phyloP scores from a whole-genome alignment of 2,329 filamentous ascomycete genomes.

The Exophiala oligosperma region DNA sequence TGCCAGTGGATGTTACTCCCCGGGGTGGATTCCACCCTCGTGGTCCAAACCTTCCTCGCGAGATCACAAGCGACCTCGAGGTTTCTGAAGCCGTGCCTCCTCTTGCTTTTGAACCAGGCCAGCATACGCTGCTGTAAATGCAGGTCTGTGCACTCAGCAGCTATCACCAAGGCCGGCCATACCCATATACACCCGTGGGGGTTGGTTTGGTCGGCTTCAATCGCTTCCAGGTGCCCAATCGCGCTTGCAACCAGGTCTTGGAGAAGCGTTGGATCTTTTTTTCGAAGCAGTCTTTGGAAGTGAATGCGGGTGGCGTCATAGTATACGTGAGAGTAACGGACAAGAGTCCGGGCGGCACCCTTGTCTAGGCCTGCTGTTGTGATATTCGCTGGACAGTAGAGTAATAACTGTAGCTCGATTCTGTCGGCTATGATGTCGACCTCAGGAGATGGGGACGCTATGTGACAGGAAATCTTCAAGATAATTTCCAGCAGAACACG shows the following conservation, averaged over 20 bases:
- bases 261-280: neutral
- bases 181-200: neutral
- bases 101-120: neutral
- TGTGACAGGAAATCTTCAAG: too few species aligned
- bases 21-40: neutral
- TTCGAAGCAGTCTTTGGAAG: neutral
- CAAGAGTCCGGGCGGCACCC: too few species aligned
- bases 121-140: neutral
- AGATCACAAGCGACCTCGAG: neutral
- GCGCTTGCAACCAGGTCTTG: neutral
- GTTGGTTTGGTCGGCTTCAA: neutral
- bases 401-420: too few species aligned
- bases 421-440: too few species aligned
- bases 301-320: neutral
- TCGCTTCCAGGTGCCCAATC: neutral
- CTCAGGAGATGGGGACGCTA: too few species aligned
- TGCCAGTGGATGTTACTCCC: neutral
- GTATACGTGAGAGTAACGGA: neutral
- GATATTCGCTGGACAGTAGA: too few species aligned
- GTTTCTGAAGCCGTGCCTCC: neutral
- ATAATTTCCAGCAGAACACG: neutral
- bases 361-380: too few species aligned
- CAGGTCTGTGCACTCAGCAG: neutral
- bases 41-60: neutral
- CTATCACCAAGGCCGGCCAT: neutral